Percentiles rank a stretch among this genome's conserved stretches.
These are phyloP conservation scores for Cladosporium cucumerinum DNA, from an alignment of 2,329 filamentous ascomycete genomes.

Conservation along the genomic window DNA sequence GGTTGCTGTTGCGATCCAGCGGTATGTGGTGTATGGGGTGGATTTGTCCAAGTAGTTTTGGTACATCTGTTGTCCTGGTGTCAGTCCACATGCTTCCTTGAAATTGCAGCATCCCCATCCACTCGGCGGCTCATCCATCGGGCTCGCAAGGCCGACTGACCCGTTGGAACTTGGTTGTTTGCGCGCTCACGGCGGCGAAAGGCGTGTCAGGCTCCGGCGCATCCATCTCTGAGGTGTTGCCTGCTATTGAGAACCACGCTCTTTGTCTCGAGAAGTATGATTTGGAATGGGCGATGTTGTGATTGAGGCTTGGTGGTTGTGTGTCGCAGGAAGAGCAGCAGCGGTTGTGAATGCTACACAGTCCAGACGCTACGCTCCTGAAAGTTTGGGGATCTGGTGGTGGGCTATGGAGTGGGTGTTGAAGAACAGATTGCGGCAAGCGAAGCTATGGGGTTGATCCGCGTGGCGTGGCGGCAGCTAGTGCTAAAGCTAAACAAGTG, in stretches of 20 bases:
- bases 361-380: constrained; percentile 6
- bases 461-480: constrained; percentile 1
- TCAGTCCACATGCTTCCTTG: not conserved
- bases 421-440: constrained; percentile 13
- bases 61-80: constrained; percentile 63
- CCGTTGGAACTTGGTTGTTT: constrained; percentile 71
- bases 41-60: constrained; percentile 92
- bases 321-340: not conserved
- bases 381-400: constrained; percentile 3
- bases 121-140: not conserved
- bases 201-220: constrained; percentile 84
- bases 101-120: not conserved
- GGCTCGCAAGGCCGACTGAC: constrained; percentile 32
- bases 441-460: not conserved
- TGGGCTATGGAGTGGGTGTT: not conserved
- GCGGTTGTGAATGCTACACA: not conserved
- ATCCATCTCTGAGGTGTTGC: constrained; percentile 61
- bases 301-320: not conserved
- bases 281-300: not conserved
- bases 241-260: not conserved
- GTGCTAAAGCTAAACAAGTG: not conserved
- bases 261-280: not conserved
- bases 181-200: constrained; percentile 83
- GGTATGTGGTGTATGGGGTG: constrained; percentile 82
- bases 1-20: constrained; percentile 81